Evolutionary conservation across 495 filamentous ascomycete species (phyloP), one percentile per base, ranked within the genome.

Genomic region (Aspergillus sclerotiicarbonarius): DNA sequence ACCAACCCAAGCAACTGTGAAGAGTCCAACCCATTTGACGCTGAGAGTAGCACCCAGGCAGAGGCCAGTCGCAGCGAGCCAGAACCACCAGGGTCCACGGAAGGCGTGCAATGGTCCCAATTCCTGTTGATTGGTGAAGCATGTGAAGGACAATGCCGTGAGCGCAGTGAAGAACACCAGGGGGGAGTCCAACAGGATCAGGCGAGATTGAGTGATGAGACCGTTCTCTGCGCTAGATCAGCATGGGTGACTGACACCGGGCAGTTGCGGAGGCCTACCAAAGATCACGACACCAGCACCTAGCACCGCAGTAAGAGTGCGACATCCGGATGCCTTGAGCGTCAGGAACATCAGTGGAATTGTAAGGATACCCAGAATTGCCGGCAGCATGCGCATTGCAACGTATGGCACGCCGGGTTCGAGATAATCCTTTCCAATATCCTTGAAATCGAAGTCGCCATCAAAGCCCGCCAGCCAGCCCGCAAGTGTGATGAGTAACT

Each of bases 1-100:
- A 48, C 94, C 94, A 67, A 98, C 92, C 94, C 94, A 98, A 19
- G 93, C 94, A 71, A 97, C 97, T 45, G 94, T 98, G 78, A 98
- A 98, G 46, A 98, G 79, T 33, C 94, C 94, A 67, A 98, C 94
- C 94, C 94, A 98, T 79, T 98, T 98, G 56, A 97, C 90, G 74
- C 93, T 97, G 56, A 90, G 82, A 0, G 94, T 98, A 43, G 92
- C 90, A 60, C 94, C 94, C 45, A 98, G 80, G 13, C 87, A 87
- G 25, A 98, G 73, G 54, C 94, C 94, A 19, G 90, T 97, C 64
- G 89, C 84, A 41, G 79, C 83, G 47, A 98, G 82, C 94, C 95
- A 98, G 76, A 98, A 95, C 94, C 94, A 98, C 94, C 94, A 98
- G 67, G 84, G 87, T 10, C 86, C 83, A 56, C 83, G 74, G 75